Evolutionary conservation across 1,139 yeast species (phyloP).

Genomic region (Barnettozyma hawaiiensis): DNA sequence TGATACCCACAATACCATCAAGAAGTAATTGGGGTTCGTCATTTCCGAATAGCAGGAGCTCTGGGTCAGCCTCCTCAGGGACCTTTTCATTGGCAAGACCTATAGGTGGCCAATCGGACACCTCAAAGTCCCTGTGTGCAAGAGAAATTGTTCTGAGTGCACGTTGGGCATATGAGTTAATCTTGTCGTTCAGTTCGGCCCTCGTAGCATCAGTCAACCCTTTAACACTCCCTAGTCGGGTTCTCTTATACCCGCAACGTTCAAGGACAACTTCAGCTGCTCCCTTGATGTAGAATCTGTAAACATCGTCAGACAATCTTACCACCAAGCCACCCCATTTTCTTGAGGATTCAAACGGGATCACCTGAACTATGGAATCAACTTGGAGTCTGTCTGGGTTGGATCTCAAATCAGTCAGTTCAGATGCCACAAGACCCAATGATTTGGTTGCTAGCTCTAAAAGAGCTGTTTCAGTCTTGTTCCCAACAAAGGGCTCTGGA

Average conservation of each 20-base stretch:
- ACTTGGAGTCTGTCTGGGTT: slow-evolving; percentile 28
- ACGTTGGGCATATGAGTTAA: slow-evolving; percentile 61
- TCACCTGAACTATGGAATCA: slow-evolving; percentile 51
- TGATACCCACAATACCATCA: slow-evolving; percentile 83
- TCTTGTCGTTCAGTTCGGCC: slow-evolving; percentile 36
- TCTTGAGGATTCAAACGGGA: slow-evolving; percentile 89
- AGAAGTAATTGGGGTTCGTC: slow-evolving; percentile 39
- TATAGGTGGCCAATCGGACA: slow-evolving; percentile 61
- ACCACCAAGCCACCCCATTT: slow-evolving; percentile 89
- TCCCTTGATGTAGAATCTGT: slow-evolving; percentile 75
- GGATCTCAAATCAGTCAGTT: slow-evolving; percentile 39
- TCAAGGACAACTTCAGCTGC: slow-evolving; percentile 85
- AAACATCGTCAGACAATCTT: slow-evolving; percentile 38
- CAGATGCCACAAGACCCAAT: slow-evolving; percentile 40
- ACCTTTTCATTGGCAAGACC: slow-evolving; percentile 31
- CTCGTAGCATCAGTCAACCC: slow-evolving; percentile 26
- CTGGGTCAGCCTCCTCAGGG: slow-evolving; percentile 42
- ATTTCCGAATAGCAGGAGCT: slow-evolving; percentile 34
- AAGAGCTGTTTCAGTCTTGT: slow-evolving; percentile 91
- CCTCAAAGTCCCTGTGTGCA: slow-evolving; percentile 65
- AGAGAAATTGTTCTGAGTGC: slow-evolving; percentile 84
- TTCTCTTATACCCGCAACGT: slow-evolving; percentile 42
- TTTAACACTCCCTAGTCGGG: slow-evolving; percentile 30
- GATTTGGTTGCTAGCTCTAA: slow-evolving; percentile 59
- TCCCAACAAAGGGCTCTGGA: slow-evolving; percentile 71